A percentile compares a stretch with the other conserved stretches of the same genome.
These are phyloP conservation scores for Umbelopsis sp. DNA, from an alignment of 192 early-diverging fungal species.

Conservation along the genomic window DNA sequence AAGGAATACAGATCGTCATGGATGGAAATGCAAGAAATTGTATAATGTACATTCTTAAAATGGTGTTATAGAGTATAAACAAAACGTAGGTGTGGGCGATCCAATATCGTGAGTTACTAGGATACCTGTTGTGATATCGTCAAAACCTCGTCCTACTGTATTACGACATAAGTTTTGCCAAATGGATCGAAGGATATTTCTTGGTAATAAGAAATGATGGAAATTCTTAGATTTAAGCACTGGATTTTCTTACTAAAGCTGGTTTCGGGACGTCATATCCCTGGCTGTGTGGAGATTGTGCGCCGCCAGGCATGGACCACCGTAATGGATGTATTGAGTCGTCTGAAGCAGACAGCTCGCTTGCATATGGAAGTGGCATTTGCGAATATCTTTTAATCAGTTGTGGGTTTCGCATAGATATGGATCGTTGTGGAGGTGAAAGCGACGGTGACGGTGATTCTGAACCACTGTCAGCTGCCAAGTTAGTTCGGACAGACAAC, in stretches of 20 bases:
- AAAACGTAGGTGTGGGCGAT: too few species aligned
- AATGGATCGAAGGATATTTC: too few species aligned
- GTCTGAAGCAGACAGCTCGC: not conserved
- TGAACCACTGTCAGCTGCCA: not conserved
- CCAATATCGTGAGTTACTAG: too few species aligned
- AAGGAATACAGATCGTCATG: too few species aligned
- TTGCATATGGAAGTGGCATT: not conserved
- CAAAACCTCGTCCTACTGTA: too few species aligned
- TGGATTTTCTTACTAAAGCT: not conserved
- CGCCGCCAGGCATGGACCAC: not conserved
- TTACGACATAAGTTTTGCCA: too few species aligned
- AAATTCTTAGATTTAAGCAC: too few species aligned
- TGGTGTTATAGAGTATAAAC: too few species aligned
- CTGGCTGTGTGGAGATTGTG: not conserved
- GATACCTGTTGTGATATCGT: too few species aligned
- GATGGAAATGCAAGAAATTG: too few species aligned
- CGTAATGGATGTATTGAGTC: not conserved
- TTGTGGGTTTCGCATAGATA: conserved; percentile 6
- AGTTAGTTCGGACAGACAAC: not conserved
- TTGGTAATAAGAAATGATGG: too few species aligned
- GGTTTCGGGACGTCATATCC: not conserved
- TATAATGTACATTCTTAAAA: too few species aligned
- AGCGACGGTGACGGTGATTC: not conserved
- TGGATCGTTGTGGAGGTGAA: conserved; percentile 1
- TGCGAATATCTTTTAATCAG: not conserved